phyloP scores from a whole-genome alignment of 2,329 filamentous ascomycete species.

The Aspergillus eucalypticola region DNA sequence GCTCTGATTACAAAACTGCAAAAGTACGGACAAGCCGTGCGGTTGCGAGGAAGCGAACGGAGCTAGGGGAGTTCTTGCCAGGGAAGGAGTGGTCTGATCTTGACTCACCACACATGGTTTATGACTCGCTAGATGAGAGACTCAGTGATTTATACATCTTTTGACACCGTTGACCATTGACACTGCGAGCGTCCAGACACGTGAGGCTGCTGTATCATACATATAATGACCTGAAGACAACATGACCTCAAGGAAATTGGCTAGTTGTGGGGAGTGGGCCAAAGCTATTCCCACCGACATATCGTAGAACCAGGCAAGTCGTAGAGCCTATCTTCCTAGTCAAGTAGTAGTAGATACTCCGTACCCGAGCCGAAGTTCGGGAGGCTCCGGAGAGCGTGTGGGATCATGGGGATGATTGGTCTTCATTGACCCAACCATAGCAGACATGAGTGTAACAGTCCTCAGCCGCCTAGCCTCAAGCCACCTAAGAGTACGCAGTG shows the following conservation, averaged over 20 bases:
- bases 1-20: slow-evolving; percentile 98
- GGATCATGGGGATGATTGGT: background rate
- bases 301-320: background rate
- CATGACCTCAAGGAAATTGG: slow-evolving; percentile 12
- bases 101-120: slow-evolving; percentile 1
- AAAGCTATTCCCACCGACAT: background rate
- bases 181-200: slow-evolving; percentile 23
- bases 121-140: slow-evolving; percentile 9
- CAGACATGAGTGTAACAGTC: background rate
- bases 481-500: too few species aligned
- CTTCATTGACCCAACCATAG: background rate
- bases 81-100: slow-evolving; percentile 1
- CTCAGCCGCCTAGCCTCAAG: background rate
- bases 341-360: background rate
- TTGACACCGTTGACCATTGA: slow-evolving; percentile 9
- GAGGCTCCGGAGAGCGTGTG: background rate
- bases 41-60: slow-evolving; percentile 90
- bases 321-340: too few species aligned
- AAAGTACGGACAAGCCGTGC: slow-evolving; percentile 96
- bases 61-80: slow-evolving; percentile 52
- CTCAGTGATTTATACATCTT: slow-evolving; percentile 15
- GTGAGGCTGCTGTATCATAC: slow-evolving; percentile 29
- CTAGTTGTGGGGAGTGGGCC: background rate
- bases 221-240: slow-evolving; percentile 20
- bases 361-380: slow-evolving; percentile 2